A percentile compares a stretch with the other conserved stretches of the same genome.
Evolutionary conservation across 2,329 filamentous ascomycete species (phyloP).

Genomic region (Hymenotorrendiella dingleyae): DNA sequence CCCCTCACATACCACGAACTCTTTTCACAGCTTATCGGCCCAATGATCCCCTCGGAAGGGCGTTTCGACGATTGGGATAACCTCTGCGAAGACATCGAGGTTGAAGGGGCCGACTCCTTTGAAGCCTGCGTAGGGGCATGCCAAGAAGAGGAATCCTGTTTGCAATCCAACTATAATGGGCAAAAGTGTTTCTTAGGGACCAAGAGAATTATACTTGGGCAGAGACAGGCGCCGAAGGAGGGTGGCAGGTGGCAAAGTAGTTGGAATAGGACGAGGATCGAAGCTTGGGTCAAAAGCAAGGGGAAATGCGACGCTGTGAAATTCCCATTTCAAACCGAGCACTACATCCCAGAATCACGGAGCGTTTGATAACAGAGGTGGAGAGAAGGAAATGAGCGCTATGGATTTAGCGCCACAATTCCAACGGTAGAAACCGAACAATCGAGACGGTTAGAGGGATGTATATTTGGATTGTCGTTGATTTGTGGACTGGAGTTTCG

Average conservation of each 20-base stretch:
- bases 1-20: constrained; percentile 38
- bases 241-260: constrained; percentile 7
- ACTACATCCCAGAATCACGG: too few relatives aligned
- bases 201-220: constrained; percentile 6
- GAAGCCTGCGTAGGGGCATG: constrained; percentile 46
- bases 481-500: too few relatives aligned
- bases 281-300: constrained; percentile 1
- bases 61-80: constrained; percentile 47
- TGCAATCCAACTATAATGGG: constrained; percentile 30
- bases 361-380: too few relatives aligned
- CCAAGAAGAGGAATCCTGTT: constrained; percentile 29
- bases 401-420: too few relatives aligned
- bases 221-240: constrained; percentile 1
- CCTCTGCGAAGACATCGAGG: constrained; percentile 31
- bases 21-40: constrained; percentile 41
- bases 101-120: constrained; percentile 33
- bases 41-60: constrained; percentile 32
- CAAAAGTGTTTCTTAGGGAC: constrained; percentile 5
- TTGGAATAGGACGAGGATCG: constrained; percentile 7
- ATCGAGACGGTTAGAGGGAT: too few relatives aligned
- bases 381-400: too few relatives aligned
- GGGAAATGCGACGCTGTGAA: too few relatives aligned
- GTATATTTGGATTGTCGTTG: too few relatives aligned
- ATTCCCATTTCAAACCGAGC: too few relatives aligned
- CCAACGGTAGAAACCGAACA: too few relatives aligned